phyloP scores from a whole-genome alignment of 805 yeast species.

The Gaillardinia entomophila region DNA sequence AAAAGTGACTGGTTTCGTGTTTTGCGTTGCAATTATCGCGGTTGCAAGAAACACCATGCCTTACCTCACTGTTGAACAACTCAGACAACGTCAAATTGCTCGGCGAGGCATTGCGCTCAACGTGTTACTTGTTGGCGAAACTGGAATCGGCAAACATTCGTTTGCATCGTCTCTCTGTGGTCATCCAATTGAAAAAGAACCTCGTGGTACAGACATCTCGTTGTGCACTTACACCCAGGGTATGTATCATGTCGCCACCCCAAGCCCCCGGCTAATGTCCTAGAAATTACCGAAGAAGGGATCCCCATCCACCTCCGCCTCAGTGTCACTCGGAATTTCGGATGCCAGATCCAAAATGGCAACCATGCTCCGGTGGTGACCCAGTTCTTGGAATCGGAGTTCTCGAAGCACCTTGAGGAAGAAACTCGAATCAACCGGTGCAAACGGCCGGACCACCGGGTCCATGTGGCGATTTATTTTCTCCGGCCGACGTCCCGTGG shows the following conservation, averaged over 20 bases:
- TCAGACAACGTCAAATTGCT: conserved; percentile 14
- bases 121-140: conserved; percentile 30
- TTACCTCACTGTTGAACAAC: too few species aligned
- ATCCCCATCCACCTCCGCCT: conserved; percentile 12
- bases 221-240: too few species aligned
- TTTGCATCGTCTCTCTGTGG: conserved; percentile 78
- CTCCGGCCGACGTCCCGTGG: conserved; percentile 11
- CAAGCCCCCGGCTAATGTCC: too few species aligned
- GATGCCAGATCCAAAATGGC: conserved; percentile 15
- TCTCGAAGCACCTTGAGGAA: conserved; percentile 4
- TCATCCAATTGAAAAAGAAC: too few species aligned
- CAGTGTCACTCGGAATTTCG: conserved; percentile 18
- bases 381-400: conserved; percentile 4
- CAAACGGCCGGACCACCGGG: conserved; percentile 12
- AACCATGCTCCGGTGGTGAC: conserved; percentile 6
- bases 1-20: too few species aligned
- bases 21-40: too few species aligned
- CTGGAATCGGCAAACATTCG: conserved; percentile 60
- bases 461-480: conserved; percentile 21
- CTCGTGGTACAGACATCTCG: too few species aligned
- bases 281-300: conserved; percentile 4
- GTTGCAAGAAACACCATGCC: too few species aligned
- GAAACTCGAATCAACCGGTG: conserved; percentile 9
- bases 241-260: too few species aligned
- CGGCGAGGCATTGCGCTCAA: conserved; percentile 18